These are phyloP conservation scores for Lasiodiplodia gonubiensis DNA, from an alignment of 2,329 filamentous ascomycete genomes.

Conservation along the genomic window DNA sequence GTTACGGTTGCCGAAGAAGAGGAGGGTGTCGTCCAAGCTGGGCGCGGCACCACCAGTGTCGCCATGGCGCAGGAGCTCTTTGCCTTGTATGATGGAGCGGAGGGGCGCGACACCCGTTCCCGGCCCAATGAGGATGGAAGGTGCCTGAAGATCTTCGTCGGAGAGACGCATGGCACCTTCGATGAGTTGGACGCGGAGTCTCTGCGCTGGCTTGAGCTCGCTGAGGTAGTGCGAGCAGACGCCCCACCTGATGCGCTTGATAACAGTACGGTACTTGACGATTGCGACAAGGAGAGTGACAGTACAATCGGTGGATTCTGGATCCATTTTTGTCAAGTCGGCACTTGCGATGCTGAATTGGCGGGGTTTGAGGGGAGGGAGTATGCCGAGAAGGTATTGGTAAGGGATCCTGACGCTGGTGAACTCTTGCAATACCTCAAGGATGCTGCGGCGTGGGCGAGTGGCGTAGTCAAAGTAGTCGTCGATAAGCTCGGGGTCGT, in stretches of 20 bases:
- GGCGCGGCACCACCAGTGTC: conserved; percentile 32
- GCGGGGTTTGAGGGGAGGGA: conserved; percentile 83
- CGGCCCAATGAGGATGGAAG: conserved; percentile 79
- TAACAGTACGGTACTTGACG: conserved; percentile 88
- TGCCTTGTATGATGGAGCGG: conserved; percentile 76
- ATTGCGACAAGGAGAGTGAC: conserved; percentile 83
- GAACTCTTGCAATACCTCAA: conserved; percentile 93
- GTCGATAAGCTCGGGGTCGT: conserved; percentile 77
- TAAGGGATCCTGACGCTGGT: conserved; percentile 81
- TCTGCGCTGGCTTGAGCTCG: conserved; percentile 63
- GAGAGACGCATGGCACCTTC: conserved; percentile 34
- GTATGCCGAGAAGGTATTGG: conserved; percentile 70
- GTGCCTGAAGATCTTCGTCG: conserved; percentile 53
- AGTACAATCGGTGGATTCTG: conserved; percentile 44
- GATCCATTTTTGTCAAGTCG: background rate
- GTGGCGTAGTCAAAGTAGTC: conserved; percentile 97
- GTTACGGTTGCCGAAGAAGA: conserved; percentile 89
- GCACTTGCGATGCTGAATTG: conserved; percentile 88
- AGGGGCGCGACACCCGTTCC: conserved; percentile 89
- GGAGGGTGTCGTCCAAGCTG: conserved; percentile 47
- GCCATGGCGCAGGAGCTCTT: conserved; percentile 49
- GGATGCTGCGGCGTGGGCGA: conserved; percentile 83
- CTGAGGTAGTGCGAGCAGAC: conserved; percentile 89
- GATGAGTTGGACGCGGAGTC: conserved; percentile 56
- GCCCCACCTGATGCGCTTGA: conserved; percentile 81